Evolutionary conservation across 1,284 basidiomycete genomes (phyloP), one percentile per base, ranked within the genome.

Genomic region (Ustilago sp.): DNA sequence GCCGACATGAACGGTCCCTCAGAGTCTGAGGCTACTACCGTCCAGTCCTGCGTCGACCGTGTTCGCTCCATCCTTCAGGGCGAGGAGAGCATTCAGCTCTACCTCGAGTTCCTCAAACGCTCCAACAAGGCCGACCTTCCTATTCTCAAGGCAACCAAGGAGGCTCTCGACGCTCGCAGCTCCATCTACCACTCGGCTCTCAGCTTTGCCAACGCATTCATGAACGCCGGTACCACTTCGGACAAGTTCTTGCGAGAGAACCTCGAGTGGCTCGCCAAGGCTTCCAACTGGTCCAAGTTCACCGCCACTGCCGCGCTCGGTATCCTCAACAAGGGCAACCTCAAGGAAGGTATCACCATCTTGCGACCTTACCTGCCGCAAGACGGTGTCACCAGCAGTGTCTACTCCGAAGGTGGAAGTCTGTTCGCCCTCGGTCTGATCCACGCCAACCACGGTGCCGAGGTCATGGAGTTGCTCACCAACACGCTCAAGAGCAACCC

Each of bases 281-380:
- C 85, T 17, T 83, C 82, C 79, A 86, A 86, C 69, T 86, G 85
- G 85, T 81, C 78, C 77, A 86, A 86, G 70, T 86, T 86, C 63
- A 85, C 84, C 11, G 85, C 85, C 19, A 86, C 85, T 15, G 83
- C 85, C 15, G 85, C 85, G 19, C 77, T 86, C 28, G 85, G 85
- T 51, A 84, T 86, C 47, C 77, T 86, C 68, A 82, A 86, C 74
- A 84, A 84, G 66, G 85, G 85, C 59, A 84, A 83, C 69, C 74
- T 86, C 45, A 77, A 79, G 59, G 83, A 85, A 67, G 82, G 83
- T 53, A 73, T 85, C 60, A 76, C 61, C 68, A 81, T 86, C 57
- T 75, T 86, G 31, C 76, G 79, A 2, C 85, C 85, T 19, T 86
- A 86, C 69, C 77, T 86, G 39, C 85, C 85, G 2, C 80, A 83